These are phyloP conservation scores for Salicornia ramosissima DNA, from an alignment of 148 eudicot species.

Conservation along the genomic window DNA sequence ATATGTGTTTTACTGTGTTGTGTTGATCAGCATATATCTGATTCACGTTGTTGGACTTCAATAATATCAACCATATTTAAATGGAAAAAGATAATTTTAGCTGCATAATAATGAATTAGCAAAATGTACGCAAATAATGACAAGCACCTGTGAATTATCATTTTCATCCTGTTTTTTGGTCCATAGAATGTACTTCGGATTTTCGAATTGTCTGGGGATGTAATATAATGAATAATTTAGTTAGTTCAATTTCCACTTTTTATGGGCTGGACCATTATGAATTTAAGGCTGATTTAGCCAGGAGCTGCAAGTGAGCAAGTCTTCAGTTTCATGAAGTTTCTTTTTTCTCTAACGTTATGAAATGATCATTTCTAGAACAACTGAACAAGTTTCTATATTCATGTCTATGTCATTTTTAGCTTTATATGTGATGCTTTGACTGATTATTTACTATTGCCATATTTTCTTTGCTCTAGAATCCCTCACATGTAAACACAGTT, in stretches of 20 bases:
- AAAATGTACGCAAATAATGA: too few relatives aligned
- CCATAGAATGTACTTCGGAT: too few relatives aligned
- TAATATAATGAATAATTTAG: too few relatives aligned
- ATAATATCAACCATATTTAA: background rate
- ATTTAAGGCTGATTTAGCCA: background rate
- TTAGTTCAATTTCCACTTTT: background rate
- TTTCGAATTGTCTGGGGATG: too few relatives aligned
- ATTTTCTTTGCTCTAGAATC: conserved; percentile 15
- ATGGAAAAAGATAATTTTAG: background rate
- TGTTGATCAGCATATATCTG: background rate
- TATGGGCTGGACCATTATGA: background rate
- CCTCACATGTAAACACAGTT: conserved; percentile 41
- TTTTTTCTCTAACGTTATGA: background rate
- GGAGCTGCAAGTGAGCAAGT: background rate
- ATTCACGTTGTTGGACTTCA: background rate
- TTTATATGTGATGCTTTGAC: background rate
- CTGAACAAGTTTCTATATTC: background rate
- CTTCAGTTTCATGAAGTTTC: background rate
- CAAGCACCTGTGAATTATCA: too few relatives aligned
- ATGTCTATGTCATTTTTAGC: background rate
- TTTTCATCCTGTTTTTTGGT: too few relatives aligned
- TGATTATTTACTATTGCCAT: background rate
- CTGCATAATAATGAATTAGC: background rate
- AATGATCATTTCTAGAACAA: background rate
- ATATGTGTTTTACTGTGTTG: background rate